Percentiles rank a stretch among this genome's conserved stretches.
Evolutionary conservation across 2,329 filamentous ascomycete species (phyloP).

Genomic region (Fusarium robinianum): DNA sequence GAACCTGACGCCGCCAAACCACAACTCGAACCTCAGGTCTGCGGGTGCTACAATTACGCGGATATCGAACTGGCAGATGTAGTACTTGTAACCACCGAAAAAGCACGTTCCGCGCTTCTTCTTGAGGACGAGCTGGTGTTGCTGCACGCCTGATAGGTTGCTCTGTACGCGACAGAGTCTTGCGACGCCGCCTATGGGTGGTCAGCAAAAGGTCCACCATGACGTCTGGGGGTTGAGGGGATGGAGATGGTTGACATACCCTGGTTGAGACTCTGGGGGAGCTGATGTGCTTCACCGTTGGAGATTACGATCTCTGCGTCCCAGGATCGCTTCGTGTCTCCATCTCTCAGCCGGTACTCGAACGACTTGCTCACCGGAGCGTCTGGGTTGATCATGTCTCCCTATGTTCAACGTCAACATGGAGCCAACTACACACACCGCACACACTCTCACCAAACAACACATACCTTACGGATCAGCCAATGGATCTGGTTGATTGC

Average conservation of each 20-base stretch:
- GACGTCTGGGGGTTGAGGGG: too few species aligned
- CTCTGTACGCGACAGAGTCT: conserved; percentile 48
- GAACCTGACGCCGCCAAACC: conserved; percentile 38
- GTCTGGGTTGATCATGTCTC: conserved; percentile 46
- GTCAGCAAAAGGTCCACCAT: too few species aligned
- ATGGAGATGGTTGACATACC: conserved; percentile 29
- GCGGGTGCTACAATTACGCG: conserved; percentile 59
- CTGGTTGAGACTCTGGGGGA: conserved; percentile 45
- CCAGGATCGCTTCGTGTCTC: conserved; percentile 43
- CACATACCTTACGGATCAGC: conserved; percentile 30
- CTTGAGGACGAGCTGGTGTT: conserved; percentile 45
- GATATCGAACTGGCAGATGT: conserved; percentile 52
- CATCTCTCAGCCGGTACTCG: conserved; percentile 40
- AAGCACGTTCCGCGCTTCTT: conserved; percentile 44
- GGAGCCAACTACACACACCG: neutral
- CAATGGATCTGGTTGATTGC: conserved; percentile 32
- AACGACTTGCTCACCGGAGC: conserved; percentile 40
- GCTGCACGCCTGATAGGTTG: conserved; percentile 45
- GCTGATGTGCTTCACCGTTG: conserved; percentile 41
- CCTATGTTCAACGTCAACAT: conserved; percentile 35
- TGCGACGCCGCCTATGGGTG: conserved; percentile 44
- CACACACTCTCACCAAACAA: too few species aligned
- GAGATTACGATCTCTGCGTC: conserved; percentile 47
- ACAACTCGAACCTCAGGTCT: conserved; percentile 54
- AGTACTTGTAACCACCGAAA: conserved; percentile 44